Conservation (phyloP, 495 filamentous ascomycete species). For the Penicillium coprophilum region DNA sequence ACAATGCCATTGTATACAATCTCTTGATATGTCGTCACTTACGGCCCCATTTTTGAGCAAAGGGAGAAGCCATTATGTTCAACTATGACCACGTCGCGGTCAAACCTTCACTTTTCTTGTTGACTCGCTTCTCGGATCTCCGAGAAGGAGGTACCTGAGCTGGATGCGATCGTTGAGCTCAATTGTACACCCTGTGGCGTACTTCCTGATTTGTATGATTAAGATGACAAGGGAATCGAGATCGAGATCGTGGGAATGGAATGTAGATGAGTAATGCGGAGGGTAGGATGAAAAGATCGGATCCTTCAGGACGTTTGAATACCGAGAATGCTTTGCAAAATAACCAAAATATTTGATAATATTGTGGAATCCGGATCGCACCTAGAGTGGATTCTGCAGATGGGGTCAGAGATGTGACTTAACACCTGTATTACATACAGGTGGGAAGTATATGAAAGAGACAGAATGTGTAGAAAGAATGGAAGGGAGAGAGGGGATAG, state of each 20-base stretch:
- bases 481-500: conserved; percentile 33
- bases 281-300: conserved; percentile 7
- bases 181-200: conserved; percentile 4
- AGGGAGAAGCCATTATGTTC: conserved; percentile 31
- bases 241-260: conserved; percentile 27
- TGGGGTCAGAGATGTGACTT: conserved; percentile 26
- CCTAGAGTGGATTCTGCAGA: conserved; percentile 24
- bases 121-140: conserved; percentile 48
- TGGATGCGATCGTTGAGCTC: conserved; percentile 11
- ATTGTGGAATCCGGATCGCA: conserved; percentile 23
- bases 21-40: conserved; percentile 17
- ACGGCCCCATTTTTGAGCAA: conserved; percentile 36
- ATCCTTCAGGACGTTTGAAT: conserved; percentile 11
- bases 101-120: conserved; percentile 19
- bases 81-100: conserved; percentile 14
- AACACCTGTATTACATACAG: conserved; percentile 17
- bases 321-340: conserved; percentile 7
- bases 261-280: conserved; percentile 33
- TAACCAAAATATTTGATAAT: conserved; percentile 4
- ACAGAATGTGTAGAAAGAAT: conserved; percentile 35
- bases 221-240: conserved; percentile 7
- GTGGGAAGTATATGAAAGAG: conserved; percentile 24
- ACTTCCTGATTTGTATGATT: neutral
- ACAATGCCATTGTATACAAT: neutral
- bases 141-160: conserved; percentile 46